These are phyloP conservation scores for Microglena sp. DNA, from an alignment of 139 green algal species.

Conservation along the genomic window DNA sequence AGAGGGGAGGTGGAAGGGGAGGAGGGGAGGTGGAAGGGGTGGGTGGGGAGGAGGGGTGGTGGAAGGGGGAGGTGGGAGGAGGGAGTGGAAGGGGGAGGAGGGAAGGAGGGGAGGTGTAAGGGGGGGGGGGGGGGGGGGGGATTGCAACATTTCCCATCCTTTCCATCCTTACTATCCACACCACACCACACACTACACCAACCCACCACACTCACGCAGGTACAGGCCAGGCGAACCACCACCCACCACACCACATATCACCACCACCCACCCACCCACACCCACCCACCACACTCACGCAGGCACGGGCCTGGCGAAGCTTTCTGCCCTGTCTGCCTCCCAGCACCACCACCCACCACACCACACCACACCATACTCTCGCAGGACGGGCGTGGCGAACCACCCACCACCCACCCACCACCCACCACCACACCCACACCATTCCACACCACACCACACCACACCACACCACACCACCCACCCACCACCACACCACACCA, in stretches of 20 bases:
- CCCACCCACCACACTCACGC: conserved; percentile 3
- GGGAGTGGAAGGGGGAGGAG: too few species aligned
- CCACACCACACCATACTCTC: conserved; percentile 33
- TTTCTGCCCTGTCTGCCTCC: conserved; percentile 76
- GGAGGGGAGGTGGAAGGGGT: too few species aligned
- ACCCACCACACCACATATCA: not conserved
- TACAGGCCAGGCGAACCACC: not conserved
- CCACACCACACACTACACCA: not conserved
- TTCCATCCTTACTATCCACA: too few species aligned
- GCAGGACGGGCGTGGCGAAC: not conserved
- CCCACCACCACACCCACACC: not conserved
- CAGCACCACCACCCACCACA: conserved; percentile 59
- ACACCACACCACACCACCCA: not conserved
- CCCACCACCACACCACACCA: not conserved
- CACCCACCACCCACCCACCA: not conserved
- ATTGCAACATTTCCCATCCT: too few species aligned
- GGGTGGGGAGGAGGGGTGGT: too few species aligned
- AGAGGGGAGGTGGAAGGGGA: too few species aligned
- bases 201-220: not conserved
- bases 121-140: too few species aligned
- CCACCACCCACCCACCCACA: not conserved
- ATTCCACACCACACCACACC: not conserved
- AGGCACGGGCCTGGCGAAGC: conserved; percentile 31
- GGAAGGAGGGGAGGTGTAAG: too few species aligned
- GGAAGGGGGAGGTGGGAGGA: too few species aligned